phyloP scores from a whole-genome alignment of 1,284 basidiomycete genomes.

The Amylostereum areolatum region DNA sequence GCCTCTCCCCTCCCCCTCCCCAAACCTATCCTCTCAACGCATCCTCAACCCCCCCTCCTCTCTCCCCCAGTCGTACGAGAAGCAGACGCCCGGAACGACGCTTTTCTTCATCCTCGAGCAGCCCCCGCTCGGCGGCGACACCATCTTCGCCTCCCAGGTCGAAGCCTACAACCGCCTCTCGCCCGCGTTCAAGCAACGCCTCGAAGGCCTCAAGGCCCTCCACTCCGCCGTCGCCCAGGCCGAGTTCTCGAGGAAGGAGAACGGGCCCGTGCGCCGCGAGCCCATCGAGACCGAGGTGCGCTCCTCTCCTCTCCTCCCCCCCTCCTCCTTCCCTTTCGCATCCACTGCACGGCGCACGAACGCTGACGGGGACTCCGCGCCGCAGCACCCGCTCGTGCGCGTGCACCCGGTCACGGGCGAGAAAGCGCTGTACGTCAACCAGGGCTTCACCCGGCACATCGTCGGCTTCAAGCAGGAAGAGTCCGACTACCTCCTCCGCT shows the following conservation, averaged over 20 bases:
- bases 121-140: constrained; percentile 44
- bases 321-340: background rate
- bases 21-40: too few species aligned
- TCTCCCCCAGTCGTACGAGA: constrained; percentile 41
- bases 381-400: constrained; percentile 45
- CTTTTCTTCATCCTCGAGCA: constrained; percentile 52
- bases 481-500: constrained; percentile 56
- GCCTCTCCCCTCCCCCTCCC: constrained; percentile 9
- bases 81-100: constrained; percentile 55
- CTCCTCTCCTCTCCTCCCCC: background rate
- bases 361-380: background rate
- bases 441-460: constrained; percentile 56
- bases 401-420: constrained; percentile 63
- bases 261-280: constrained; percentile 57
- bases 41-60: too few species aligned
- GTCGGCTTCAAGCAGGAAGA: constrained; percentile 67
- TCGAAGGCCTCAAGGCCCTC: constrained; percentile 57
- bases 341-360: background rate
- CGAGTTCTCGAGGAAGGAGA: constrained; percentile 40
- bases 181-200: constrained; percentile 55
- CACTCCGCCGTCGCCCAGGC: constrained; percentile 63
- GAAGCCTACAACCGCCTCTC: constrained; percentile 69
- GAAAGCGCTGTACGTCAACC: constrained; percentile 61
- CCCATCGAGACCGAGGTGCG: constrained; percentile 49
- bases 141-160: constrained; percentile 53